Evolutionary conservation across 2,329 filamentous ascomycete species (phyloP).

Genomic region (Aphanocladium album): DNA sequence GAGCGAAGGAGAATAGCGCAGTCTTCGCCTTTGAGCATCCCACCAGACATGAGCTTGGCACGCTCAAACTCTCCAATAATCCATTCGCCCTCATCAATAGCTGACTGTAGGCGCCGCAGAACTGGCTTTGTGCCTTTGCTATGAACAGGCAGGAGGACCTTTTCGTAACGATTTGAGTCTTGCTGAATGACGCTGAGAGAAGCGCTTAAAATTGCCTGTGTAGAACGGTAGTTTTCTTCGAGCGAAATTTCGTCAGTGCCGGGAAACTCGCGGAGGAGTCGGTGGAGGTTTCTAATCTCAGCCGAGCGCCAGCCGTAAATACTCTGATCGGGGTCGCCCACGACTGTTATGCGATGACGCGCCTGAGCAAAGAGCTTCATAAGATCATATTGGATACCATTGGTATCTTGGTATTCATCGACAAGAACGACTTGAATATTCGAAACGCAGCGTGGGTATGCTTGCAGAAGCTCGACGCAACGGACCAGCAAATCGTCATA

Average conservation of each 20-base stretch:
- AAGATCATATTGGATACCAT: constrained; percentile 88
- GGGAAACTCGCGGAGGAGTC: constrained; percentile 71
- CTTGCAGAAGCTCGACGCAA: constrained; percentile 72
- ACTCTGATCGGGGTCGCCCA: constrained; percentile 95
- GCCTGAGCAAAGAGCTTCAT: constrained; percentile 81
- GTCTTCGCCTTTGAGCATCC: constrained; percentile 68
- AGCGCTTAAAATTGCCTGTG: constrained; percentile 72
- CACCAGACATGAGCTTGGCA: constrained; percentile 63
- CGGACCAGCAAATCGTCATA: constrained; percentile 88
- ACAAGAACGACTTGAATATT: constrained; percentile 91
- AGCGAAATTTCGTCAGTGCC: constrained; percentile 77
- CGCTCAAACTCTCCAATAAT: constrained; percentile 79
- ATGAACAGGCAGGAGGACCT: constrained; percentile 75
- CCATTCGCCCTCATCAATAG: constrained; percentile 77
- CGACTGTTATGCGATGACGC: constrained; percentile 77
- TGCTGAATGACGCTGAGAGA: constrained; percentile 88
- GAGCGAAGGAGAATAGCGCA: constrained; percentile 85
- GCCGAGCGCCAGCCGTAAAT: constrained; percentile 96
- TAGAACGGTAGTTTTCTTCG: constrained; percentile 93
- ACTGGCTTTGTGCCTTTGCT: constrained; percentile 74
- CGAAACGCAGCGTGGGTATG: constrained; percentile 72
- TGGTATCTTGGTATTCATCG: constrained; percentile 97
- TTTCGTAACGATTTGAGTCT: constrained; percentile 73
- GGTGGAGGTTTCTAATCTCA: constrained; percentile 80
- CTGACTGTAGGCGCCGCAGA: constrained; percentile 65